phyloP scores from a whole-genome alignment of 768 basidiomycete genomes.

The Psilocybe cyanescens region DNA sequence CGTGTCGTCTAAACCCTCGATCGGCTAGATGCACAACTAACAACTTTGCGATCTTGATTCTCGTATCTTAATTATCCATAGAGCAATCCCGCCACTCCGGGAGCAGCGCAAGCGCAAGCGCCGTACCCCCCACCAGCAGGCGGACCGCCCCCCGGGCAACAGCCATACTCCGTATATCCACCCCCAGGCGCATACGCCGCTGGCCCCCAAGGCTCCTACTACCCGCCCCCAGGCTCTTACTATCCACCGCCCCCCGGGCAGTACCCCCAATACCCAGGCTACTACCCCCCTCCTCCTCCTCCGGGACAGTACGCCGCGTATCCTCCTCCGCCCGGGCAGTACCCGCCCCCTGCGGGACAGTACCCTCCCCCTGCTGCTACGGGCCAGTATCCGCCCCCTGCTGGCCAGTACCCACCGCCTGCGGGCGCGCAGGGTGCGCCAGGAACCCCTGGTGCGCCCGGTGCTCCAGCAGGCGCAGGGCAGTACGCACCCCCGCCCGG shows the following conservation, averaged over 20 bases:
- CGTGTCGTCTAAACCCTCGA: background rate
- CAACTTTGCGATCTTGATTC: background rate
- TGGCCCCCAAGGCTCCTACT: background rate
- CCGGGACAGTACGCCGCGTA: background rate
- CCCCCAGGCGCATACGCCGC: constrained; percentile 8
- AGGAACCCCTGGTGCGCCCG: background rate
- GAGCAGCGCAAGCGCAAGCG: background rate
- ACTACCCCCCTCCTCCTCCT: constrained; percentile 14
- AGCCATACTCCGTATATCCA: constrained; percentile 13
- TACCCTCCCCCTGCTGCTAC: background rate
- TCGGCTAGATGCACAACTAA: background rate
- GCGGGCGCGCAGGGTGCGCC: constrained; percentile 3
- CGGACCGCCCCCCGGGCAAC: constrained; percentile 17
- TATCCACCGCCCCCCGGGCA: constrained; percentile 12
- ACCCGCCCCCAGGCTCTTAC: constrained; percentile 12
- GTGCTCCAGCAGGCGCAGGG: background rate
- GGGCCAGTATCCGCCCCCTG: background rate
- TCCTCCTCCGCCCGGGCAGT: background rate
- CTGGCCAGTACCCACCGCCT: constrained; percentile 7
- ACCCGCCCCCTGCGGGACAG: constrained; percentile 1
- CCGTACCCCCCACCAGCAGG: constrained; percentile 5
- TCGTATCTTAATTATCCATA: background rate
- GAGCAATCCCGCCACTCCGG: background rate
- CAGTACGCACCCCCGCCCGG: background rate
- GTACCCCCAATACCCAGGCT: constrained; percentile 20